Evolutionary conservation across 176 grass and related monocot genomes (phyloP).

Genomic region (Avena sativa): DNA sequence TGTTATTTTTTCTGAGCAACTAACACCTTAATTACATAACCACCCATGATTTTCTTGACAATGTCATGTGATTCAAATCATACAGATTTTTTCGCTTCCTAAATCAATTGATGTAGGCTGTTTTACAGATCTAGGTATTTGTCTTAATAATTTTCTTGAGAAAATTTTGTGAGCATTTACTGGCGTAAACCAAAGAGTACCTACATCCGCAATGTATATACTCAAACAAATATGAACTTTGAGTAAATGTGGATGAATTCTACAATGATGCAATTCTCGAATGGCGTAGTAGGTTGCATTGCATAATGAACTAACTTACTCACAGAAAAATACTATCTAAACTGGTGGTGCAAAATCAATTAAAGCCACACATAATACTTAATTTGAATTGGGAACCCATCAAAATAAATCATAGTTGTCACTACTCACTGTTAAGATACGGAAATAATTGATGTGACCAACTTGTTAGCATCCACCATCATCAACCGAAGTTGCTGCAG

Average conservation of each 20-base stretch:
- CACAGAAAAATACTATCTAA: background rate
- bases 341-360: background rate
- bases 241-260: background rate
- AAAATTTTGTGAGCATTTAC: background rate
- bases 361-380: background rate
- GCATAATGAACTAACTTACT: background rate
- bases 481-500: slow-evolving; percentile 12
- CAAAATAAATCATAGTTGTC: slow-evolving; percentile 3
- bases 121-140: background rate
- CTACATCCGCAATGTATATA: background rate
- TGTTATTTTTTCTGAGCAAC: background rate
- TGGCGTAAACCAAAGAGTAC: background rate
- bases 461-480: slow-evolving; percentile 13
- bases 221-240: background rate
- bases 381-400: background rate
- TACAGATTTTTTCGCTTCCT: background rate
- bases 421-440: slow-evolving; percentile 6
- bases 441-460: background rate
- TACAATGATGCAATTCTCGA: background rate
- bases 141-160: background rate
- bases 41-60: background rate
- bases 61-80: background rate
- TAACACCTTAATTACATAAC: background rate
- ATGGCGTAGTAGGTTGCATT: background rate
- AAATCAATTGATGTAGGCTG: background rate